Base-by-base conservation (phyloP, 768 basidiomycete species). In the Naematelia encephala region DNA sequence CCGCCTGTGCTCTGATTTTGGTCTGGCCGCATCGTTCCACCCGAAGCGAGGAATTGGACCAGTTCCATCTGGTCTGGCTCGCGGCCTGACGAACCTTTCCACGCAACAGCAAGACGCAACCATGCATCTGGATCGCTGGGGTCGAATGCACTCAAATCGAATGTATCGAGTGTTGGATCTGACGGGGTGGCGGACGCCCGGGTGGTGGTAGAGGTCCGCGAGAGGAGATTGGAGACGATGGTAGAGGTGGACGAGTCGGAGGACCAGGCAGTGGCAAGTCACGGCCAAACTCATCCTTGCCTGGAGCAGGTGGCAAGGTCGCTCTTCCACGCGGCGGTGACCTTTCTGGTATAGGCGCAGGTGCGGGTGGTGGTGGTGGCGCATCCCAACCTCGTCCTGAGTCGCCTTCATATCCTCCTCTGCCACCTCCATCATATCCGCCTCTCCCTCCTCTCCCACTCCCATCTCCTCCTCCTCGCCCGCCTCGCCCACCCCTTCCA, bases 51-150 rank as follows among this genome's bases (percentile, higher is more conserved):
- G 34, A 63, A 70, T 53, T 57, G 44, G 67, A 73, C 70, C 56
- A 73, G 56, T 46, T 65, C 67, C 56, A 73, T 61, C 51, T 73
- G 72, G 54, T 67, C 57, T 27, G 72, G 63, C 22, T 69, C 63
- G 12, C 55, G 56, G 10, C 72, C 72, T 47, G 53, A 62, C 8
- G 62, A 54, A n/a, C 52, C 57, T 53, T 62, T 57, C 66, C 68
- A 73, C 19, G 67, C 69, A 14, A 51, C 11, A 5, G 56, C 69
- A 3, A 73, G 51, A 2, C 47, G 51, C 0, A 51, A 25, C 72
- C 72, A 73, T 1, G 51, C 34, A 1, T 50, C 62, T 12, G 72
- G 67, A 13, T 54, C 55, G 28, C 63, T 54, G 4, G 69, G 69
- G 43, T 73, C 59, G 56, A 73, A 73, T 3, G 58, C 39, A 1